These are phyloP conservation scores for Monosporozyma servazzii DNA, from an alignment of 805 yeast species.

Conservation along the genomic window DNA sequence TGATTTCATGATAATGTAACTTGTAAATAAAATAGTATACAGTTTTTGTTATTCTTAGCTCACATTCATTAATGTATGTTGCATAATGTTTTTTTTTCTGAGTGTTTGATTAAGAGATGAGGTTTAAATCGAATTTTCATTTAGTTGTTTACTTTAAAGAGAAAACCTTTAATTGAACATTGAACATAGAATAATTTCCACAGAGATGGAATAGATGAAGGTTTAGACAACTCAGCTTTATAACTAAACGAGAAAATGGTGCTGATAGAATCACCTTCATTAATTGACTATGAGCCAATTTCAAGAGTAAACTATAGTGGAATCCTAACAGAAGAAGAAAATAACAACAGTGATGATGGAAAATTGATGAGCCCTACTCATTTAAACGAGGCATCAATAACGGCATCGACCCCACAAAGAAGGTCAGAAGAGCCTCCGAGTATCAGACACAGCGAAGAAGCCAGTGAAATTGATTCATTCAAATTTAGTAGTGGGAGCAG, in stretches of 20 bases:
- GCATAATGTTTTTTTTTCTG: neutral
- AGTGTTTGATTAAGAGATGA: neutral
- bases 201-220: neutral
- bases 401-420: neutral
- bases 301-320: neutral
- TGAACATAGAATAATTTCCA: neutral
- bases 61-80: neutral
- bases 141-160: neutral
- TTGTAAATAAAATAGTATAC: neutral
- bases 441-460: neutral
- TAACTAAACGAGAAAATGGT: neutral
- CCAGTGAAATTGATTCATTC: neutral
- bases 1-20: neutral
- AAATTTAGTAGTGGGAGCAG: neutral
- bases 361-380: neutral
- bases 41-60: neutral
- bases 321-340: neutral
- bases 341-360: neutral
- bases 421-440: neutral
- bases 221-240: neutral
- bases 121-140: neutral
- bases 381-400: neutral
- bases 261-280: neutral
- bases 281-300: neutral
- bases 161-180: neutral